phyloP scores from a whole-genome alignment of 306 rosid species.

The Sicyos edulis region DNA sequence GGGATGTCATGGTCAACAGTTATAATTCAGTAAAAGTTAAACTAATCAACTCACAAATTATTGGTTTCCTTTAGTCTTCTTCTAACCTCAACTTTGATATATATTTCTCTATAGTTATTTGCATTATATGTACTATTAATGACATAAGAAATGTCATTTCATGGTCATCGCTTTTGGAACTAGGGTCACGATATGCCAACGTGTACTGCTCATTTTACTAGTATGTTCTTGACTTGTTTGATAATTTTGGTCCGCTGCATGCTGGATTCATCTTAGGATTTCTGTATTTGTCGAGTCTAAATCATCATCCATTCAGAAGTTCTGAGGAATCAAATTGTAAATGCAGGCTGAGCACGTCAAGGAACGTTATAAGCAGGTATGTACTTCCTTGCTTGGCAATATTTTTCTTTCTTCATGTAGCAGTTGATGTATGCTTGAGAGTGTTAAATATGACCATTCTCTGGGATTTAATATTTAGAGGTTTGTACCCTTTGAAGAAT shows the following conservation, averaged over 20 bases:
- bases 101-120: background rate
- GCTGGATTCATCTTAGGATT: constrained; percentile 17
- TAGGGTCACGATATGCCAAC: background rate
- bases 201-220: constrained; percentile 12
- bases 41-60: constrained; percentile 2
- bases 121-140: constrained; percentile 1
- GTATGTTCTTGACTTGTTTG: constrained; percentile 8
- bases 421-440: constrained; percentile 1
- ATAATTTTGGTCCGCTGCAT: constrained; percentile 15
- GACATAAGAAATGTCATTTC: constrained; percentile 9
- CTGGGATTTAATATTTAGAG: constrained; percentile 15
- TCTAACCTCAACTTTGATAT: background rate
- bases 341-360: constrained; percentile 59
- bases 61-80: background rate
- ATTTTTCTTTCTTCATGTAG: background rate
- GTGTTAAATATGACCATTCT: background rate
- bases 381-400: constrained; percentile 8
- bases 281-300: constrained; percentile 18
- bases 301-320: constrained; percentile 23
- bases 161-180: constrained; percentile 1
- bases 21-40: background rate
- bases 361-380: constrained; percentile 56
- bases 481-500: background rate
- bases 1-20: background rate
- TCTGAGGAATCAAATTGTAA: constrained; percentile 30